These are phyloP conservation scores for Trichoderma gamsii DNA, from an alignment of 495 filamentous ascomycete genomes.

Conservation along the genomic window DNA sequence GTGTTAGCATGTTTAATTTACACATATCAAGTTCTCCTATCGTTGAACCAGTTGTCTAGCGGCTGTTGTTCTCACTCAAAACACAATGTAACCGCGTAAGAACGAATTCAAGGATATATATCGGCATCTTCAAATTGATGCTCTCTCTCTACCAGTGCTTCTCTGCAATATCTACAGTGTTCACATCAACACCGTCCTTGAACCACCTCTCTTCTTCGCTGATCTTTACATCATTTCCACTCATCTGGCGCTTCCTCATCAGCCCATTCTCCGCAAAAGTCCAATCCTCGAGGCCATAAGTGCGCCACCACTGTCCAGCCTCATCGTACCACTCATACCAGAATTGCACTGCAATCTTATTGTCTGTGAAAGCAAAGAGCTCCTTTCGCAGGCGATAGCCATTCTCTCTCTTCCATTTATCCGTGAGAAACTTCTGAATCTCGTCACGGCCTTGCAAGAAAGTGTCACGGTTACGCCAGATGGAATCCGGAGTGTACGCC, in stretches of 20 bases:
- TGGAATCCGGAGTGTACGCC: slow-evolving; percentile 69
- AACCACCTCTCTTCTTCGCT: slow-evolving; percentile 59
- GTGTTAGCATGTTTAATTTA: no score
- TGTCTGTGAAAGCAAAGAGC: slow-evolving; percentile 67
- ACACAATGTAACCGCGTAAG: no score
- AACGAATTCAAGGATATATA: no score
- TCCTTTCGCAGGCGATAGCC: slow-evolving; percentile 80
- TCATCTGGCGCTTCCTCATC: slow-evolving; percentile 90
- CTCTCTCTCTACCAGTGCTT: slow-evolving; percentile 59
- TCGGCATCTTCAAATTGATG: not conserved
- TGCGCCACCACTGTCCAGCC: slow-evolving; percentile 78
- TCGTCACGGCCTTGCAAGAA: slow-evolving; percentile 65
- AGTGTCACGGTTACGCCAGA: slow-evolving; percentile 74
- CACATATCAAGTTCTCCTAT: no score
- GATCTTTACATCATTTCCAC: slow-evolving; percentile 78
- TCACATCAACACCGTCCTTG: slow-evolving; percentile 65
- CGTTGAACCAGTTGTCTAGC: no score
- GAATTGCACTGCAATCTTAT: slow-evolving; percentile 82
- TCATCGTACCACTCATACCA: slow-evolving; percentile 85
- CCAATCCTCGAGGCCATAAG: slow-evolving; percentile 90
- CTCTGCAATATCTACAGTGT: slow-evolving; percentile 63
- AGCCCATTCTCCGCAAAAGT: slow-evolving; percentile 73
- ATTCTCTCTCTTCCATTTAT: slow-evolving; percentile 72
- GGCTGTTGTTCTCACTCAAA: no score
- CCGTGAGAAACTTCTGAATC: slow-evolving; percentile 65